These are phyloP conservation scores for Arabis hirsuta DNA, from an alignment of 345 rosid species.

Conservation along the genomic window DNA sequence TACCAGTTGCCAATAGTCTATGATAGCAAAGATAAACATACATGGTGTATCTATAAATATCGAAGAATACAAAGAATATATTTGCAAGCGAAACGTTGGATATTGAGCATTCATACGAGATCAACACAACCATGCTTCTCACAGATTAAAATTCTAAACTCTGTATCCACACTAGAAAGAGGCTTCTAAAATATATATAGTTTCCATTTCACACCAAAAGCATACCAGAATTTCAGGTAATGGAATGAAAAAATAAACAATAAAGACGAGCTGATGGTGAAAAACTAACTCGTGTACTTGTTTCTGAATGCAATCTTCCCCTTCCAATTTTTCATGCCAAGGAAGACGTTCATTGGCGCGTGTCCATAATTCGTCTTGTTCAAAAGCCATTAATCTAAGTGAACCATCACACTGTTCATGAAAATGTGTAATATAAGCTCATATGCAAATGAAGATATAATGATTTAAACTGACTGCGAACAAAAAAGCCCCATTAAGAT, in stretches of 20 bases:
- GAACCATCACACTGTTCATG: conserved; percentile 66
- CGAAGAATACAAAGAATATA: conserved; percentile 4
- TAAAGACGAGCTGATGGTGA: conserved; percentile 24
- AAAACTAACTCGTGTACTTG: conserved; percentile 91
- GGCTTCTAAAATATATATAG: conserved; percentile 18
- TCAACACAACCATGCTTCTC: conserved; percentile 8
- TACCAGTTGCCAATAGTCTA: conserved; percentile 10
- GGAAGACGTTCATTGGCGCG: conserved; percentile 86
- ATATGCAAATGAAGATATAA: conserved; percentile 12
- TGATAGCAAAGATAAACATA: conserved; percentile 10
- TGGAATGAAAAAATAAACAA: conserved; percentile 18
- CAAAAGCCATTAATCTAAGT: conserved; percentile 81
- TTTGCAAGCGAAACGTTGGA: conserved; percentile 25
- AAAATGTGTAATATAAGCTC: conserved; percentile 30
- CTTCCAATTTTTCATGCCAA: conserved; percentile 97
- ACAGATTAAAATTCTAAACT: neutral
- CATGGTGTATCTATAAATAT: conserved; percentile 6
- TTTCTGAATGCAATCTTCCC: conserved; percentile 92
- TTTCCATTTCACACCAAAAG: conserved; percentile 10
- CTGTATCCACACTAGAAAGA: neutral
- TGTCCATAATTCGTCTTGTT: conserved; percentile 84
- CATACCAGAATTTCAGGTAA: conserved; percentile 14
- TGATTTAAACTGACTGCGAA: neutral
- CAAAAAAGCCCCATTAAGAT: conserved; percentile 6
- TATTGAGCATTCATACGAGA: conserved; percentile 13